These are phyloP conservation scores for Straminergon stramineum DNA, from an alignment of 225 moss, liverwort and hornwort genomes.

Conservation along the genomic window DNA sequence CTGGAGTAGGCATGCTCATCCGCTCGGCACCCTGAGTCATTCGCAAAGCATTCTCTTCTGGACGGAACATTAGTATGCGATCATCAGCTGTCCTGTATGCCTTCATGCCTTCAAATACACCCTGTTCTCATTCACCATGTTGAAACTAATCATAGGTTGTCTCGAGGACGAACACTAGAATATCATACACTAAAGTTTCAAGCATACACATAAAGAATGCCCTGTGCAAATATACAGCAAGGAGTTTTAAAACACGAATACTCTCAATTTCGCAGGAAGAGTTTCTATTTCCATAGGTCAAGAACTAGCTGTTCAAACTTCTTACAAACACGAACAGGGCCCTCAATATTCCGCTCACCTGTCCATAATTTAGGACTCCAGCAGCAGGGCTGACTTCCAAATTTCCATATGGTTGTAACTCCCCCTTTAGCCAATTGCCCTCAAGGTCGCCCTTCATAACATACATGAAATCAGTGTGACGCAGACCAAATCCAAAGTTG, in stretches of 20 bases:
- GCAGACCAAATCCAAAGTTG: slow-evolving; percentile 79
- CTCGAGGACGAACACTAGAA: background rate
- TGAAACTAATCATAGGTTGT: background rate
- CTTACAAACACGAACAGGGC: background rate
- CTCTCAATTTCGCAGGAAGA: background rate
- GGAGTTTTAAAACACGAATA: background rate
- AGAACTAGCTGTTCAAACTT: background rate
- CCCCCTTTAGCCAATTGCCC: slow-evolving; percentile 70
- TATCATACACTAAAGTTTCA: background rate
- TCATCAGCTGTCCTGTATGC: slow-evolving; percentile 66
- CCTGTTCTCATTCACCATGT: slow-evolving; percentile 34
- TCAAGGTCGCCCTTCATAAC: slow-evolving; percentile 70
- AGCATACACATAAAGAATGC: background rate
- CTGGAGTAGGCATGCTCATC: slow-evolving; percentile 65
- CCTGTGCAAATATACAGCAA: background rate
- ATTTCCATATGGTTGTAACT: slow-evolving; percentile 77
- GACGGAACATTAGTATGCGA: slow-evolving; percentile 74
- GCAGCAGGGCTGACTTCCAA: slow-evolving; percentile 76
- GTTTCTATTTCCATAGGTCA: background rate
- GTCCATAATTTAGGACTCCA: slow-evolving; percentile 95
- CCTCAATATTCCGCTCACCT: slow-evolving; percentile 30
- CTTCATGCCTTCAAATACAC: slow-evolving; percentile 82
- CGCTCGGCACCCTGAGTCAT: slow-evolving; percentile 40
- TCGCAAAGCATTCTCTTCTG: slow-evolving; percentile 72
- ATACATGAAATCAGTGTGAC: slow-evolving; percentile 88